Evolutionary conservation across 106 monocot genomes (phyloP).

Genomic region (Alisma plantagoaquatica): DNA sequence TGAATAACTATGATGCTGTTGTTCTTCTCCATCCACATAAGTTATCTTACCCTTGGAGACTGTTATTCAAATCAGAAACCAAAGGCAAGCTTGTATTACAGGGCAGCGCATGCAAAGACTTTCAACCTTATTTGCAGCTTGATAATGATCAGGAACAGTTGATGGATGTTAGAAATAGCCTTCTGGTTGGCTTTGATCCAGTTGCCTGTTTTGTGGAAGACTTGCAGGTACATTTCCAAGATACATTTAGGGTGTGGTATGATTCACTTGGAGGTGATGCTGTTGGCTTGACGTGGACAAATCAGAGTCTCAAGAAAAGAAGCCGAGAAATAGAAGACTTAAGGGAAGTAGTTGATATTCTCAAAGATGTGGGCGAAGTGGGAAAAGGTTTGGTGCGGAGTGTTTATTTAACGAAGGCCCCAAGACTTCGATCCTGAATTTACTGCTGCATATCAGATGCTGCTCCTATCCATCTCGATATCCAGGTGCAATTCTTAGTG

Average conservation of each 20-base stretch:
- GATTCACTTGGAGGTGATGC: conserved; percentile 82
- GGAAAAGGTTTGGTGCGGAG: conserved; percentile 61
- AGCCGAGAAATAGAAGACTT: conserved; percentile 26
- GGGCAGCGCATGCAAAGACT: conserved; percentile 64
- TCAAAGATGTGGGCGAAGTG: conserved; percentile 47
- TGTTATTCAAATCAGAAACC: conserved; percentile 60
- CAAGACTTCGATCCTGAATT: conserved; percentile 5
- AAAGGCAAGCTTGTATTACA: conserved; percentile 66
- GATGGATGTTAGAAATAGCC: conserved; percentile 46
- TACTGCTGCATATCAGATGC: not conserved
- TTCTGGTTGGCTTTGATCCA: conserved; percentile 89
- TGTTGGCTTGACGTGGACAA: conserved; percentile 87
- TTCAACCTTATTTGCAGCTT: conserved; percentile 42
- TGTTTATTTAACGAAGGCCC: conserved; percentile 45
- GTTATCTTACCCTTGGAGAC: conserved; percentile 53
- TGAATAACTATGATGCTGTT: conserved; percentile 89
- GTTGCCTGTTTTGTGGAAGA: conserved; percentile 59
- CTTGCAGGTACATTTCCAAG: conserved; percentile 59
- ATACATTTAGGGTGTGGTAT: conserved; percentile 70
- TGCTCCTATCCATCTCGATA: too few relatives aligned
- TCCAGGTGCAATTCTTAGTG: too few relatives aligned
- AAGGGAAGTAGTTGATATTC: conserved; percentile 14
- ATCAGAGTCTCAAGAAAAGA: conserved; percentile 45
- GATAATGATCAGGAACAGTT: conserved; percentile 14
- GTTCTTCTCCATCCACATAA: conserved; percentile 70